A percentile compares a stretch with the other conserved stretches of the same genome.
Evolutionary conservation across 257 asterid genomes (phyloP).

Genomic region (Fraxinus cuspidata): DNA sequence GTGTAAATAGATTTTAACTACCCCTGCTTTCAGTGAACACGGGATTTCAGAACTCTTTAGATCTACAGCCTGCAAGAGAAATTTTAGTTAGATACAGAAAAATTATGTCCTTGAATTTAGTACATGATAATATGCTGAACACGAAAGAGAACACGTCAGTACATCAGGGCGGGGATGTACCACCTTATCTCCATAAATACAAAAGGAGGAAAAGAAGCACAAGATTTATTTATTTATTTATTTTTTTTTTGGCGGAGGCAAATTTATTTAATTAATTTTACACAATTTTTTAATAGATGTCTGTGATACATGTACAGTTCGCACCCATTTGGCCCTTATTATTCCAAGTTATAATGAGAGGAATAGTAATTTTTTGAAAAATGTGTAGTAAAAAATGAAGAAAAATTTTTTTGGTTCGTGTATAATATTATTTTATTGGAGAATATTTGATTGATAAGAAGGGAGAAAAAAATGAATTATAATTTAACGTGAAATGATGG

Average conservation of each 20-base stretch:
- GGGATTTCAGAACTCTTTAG: conserved; percentile 51
- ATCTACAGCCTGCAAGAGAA: conserved; percentile 62
- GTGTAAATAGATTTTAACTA: conserved; percentile 26
- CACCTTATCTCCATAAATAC: background rate
- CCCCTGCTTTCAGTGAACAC: conserved; percentile 50
- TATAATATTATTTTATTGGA: too few species aligned
- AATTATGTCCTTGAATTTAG: conserved; percentile 4
- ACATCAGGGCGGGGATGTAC: background rate
- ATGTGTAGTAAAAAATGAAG: too few species aligned
- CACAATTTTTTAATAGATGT: background rate
- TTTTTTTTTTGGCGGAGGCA: background rate
- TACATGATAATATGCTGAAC: conserved; percentile 10
- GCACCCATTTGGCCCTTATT: too few species aligned
- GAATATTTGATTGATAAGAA: too few species aligned
- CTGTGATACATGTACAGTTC: background rate
- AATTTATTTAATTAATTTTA: background rate
- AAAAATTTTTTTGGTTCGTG: too few species aligned
- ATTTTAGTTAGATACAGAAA: background rate
- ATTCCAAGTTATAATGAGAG: too few species aligned
- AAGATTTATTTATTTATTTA: background rate
- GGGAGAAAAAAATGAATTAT: too few species aligned
- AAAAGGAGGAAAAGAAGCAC: background rate
- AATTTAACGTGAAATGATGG: too few species aligned
- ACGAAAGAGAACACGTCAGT: background rate
- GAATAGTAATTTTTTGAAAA: too few species aligned